Base-by-base conservation (phyloP, 495 filamentous ascomycete species). In the Parathielavia appendiculata region DNA sequence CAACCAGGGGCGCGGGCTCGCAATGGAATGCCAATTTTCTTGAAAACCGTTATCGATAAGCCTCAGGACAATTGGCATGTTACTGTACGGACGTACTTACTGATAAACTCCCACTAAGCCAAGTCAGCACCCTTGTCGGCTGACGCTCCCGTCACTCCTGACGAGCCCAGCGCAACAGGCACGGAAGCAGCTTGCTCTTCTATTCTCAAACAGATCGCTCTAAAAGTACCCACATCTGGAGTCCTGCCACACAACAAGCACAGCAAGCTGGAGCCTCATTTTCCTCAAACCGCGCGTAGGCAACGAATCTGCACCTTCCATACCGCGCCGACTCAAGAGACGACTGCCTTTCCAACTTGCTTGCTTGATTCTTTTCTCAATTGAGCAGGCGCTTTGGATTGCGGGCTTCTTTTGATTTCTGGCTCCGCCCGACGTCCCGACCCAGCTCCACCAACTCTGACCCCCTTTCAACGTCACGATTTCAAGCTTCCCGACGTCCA, bases 11-110 rank as follows among this genome's bases (percentile, higher is more conserved):
- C 16, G 35, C 44, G 40, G 63, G n/a, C n/a, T n/a, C n/a, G n/a
- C n/a, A n/a, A n/a, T n/a, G n/a, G 56, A 62, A 61, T 67, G 57
- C 26, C 55, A 47, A 56, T 63, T 69, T 63, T 69, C 59, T 53
- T 43, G 34, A 26, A 58, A 58, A 46, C 38, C 1, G 19, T 70
- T 70, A 70, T 70, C 68, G 68, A 70, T 70, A 70, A 68, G 63
- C 13, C n/a, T n/a, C n/a, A n/a, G n/a, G n/a, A n/a, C n/a, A n/a
- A 30, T 6, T 2, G 26, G 26, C 26, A 30, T 30, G 26, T 30
- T n/a, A n/a, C 26, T 30, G 26, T 6, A 30, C 3, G 26, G 26
- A 30, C 26, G n/a, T 30, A 19, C 11, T 14, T 9, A 34, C 26
- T 12, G 17, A 6, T n/a, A 43, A 16, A 13, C 1, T 39, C 13